Evolutionary conservation across 202 grass and related monocot species (phyloP).

Genomic region (Musa balbisiana): DNA sequence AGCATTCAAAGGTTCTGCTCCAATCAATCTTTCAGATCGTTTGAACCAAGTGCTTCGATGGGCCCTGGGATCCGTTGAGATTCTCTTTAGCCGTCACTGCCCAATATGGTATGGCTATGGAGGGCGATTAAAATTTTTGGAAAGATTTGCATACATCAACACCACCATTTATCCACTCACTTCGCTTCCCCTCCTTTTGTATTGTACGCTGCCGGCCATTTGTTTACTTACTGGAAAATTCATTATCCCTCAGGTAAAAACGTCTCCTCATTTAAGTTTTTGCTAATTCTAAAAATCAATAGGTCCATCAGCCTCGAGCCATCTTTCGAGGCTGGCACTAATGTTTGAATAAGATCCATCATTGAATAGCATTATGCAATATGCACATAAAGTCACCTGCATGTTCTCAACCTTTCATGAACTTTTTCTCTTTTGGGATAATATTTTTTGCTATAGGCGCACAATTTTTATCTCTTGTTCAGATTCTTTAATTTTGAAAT

Average conservation of each 20-base stretch:
- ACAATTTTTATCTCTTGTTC: too few species aligned
- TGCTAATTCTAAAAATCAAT: background rate
- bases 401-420: too few species aligned
- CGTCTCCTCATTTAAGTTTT: background rate
- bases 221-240: conserved; percentile 21
- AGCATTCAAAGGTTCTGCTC: conserved; percentile 91
- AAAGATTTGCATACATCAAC: conserved; percentile 93
- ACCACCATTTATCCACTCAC: conserved; percentile 94
- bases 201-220: conserved; percentile 21
- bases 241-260: conserved; percentile 11
- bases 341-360: background rate
- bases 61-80: conserved; percentile 94
- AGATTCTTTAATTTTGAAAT: too few species aligned
- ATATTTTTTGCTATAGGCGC: too few species aligned
- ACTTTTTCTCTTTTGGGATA: too few species aligned
- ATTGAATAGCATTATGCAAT: background rate
- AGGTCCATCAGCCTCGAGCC: background rate
- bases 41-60: conserved; percentile 94
- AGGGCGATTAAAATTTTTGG: conserved; percentile 75
- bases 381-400: too few species aligned
- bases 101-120: conserved; percentile 95
- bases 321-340: background rate
- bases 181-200: conserved; percentile 70
- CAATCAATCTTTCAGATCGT: conserved; percentile 95
- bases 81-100: conserved; percentile 95